Evolutionary conservation across 805 yeast genomes (phyloP), one percentile per base, ranked within the genome.

Genomic region (Kodamaea jinghongensis): DNA sequence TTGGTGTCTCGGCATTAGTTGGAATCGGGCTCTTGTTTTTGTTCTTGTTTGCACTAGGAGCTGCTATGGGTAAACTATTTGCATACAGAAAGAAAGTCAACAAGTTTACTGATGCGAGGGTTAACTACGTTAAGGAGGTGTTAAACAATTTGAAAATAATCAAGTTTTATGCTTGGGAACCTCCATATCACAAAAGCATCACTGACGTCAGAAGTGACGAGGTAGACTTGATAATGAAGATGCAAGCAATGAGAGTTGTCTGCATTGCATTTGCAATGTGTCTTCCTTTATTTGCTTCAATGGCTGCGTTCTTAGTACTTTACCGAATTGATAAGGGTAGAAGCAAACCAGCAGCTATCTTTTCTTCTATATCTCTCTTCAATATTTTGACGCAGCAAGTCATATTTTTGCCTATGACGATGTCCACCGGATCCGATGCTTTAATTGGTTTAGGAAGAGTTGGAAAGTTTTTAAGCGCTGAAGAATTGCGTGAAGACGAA

Each of bases 91-190:
- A 20, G 11, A 17, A 59, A n/a, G 81, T 86, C 7, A 79, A 78
- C 41, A 63, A 62, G 2, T 76, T 65, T 51, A 90, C 96, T 2
- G 98, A 90, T 59, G 60, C 67, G 14, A 79, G 98, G 54, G 87
- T 90, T 15, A 72, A 79, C 34, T 70, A 78, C 35, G 80, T 88
- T 58, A 83, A 86, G 48, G 98, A 90, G 59, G 77, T 88, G 20
- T 68, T 90, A 47, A 79, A 76, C 54, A 79, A 84, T 48, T 76
- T 90, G 73, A 86, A 85, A 54, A 73, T 83, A 57, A 86, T 90
- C 59, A 90, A 90, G 65, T 85, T 76, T 58, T 90, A 89, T 58
- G 86, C 95, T 1, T 90, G 96, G 96, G 97, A 90, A 62, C 71
- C 70, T 23, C 89, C 96, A 1, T 90, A 87, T 56, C 71, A 71